A percentile compares a stretch with the other conserved stretches of the same genome.
These are phyloP conservation scores for Colletotrichum theobromicola DNA, from an alignment of 2,329 filamentous ascomycete genomes.

Conservation along the genomic window DNA sequence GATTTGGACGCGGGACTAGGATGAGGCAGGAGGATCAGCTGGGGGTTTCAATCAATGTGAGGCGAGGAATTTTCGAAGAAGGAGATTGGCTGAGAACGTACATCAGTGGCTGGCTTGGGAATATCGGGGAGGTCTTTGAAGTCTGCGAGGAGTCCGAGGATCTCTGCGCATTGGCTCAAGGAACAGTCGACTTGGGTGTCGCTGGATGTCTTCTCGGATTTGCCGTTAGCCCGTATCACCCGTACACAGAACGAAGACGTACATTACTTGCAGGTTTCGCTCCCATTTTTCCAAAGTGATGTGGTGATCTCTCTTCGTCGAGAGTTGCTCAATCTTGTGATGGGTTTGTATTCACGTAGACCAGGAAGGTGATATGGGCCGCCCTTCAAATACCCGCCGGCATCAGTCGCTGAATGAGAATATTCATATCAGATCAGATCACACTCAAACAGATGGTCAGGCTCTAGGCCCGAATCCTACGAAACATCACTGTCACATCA, in stretches of 20 bases:
- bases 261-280: not conserved
- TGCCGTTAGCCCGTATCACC: not conserved
- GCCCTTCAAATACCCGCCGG: not conserved
- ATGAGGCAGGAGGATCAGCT: not conserved
- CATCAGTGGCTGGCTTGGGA: not conserved
- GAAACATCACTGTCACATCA: not conserved
- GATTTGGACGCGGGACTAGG: not conserved
- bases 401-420: not conserved
- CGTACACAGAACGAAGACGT: not conserved
- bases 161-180: not conserved
- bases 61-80: not conserved
- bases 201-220: not conserved
- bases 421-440: not conserved
- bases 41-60: not conserved
- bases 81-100: not conserved
- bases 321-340: accelerated
- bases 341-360: not conserved
- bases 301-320: not conserved
- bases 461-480: not conserved
- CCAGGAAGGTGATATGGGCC: not conserved
- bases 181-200: not conserved
- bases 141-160: not conserved
- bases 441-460: not conserved
- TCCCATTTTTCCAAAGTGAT: not conserved
- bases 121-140: not conserved